Base-by-base conservation (phyloP, 352 stramenopile genomes). In the Blastocystis sp. region DNA sequence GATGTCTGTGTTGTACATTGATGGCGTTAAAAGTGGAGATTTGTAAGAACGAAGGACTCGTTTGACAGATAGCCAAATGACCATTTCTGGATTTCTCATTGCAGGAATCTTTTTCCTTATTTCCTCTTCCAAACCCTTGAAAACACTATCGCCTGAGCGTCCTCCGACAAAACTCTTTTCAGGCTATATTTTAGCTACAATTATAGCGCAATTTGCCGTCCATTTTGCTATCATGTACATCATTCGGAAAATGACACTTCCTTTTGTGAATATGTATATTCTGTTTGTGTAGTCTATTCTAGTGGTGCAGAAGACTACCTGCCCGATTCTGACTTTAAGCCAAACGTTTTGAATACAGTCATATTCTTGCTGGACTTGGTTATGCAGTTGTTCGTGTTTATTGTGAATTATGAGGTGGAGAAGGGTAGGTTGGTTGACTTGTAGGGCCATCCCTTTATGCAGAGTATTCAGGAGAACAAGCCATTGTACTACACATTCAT, bases 11-110 rank as follows among this genome's bases (percentile, higher is more conserved):
- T 92, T 99, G 26, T 98, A 98, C 91, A 92, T 99, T 34, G 94
- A 98, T 91, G 98, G 98, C 88, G 96, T 98, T 50, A 98, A 99
- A 92, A 98, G 98, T 91, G 96, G 96, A 6, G 98, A 99, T 93
- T 95, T 94, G 75, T 96, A 99, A 90, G 95, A 76, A 95, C 93
- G 43, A 90, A 95, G n/a, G 94, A 41, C 45, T 7, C n/a, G 81
- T n/a, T 16, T 88, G 8, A 90, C 79, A 24, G 78, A 18, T 30
- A 93, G 91, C 37, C 94, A 96, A 92, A 96, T 96, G 94, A 96
- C 93, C 34, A 90, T 93, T 39, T 75, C 94, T 9, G 93, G 94
- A 11, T 39, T 96, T 2, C 87, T 93, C 26, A 93, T 96, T 37
- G 92, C 94, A 4, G 91, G 87, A 6, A 87, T 96, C 39, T 96